A percentile compares a stretch with the other conserved stretches of the same genome.
These are phyloP conservation scores for Lachnellula subtilissima DNA, from an alignment of 2,329 filamentous ascomycete genomes.

Conservation along the genomic window DNA sequence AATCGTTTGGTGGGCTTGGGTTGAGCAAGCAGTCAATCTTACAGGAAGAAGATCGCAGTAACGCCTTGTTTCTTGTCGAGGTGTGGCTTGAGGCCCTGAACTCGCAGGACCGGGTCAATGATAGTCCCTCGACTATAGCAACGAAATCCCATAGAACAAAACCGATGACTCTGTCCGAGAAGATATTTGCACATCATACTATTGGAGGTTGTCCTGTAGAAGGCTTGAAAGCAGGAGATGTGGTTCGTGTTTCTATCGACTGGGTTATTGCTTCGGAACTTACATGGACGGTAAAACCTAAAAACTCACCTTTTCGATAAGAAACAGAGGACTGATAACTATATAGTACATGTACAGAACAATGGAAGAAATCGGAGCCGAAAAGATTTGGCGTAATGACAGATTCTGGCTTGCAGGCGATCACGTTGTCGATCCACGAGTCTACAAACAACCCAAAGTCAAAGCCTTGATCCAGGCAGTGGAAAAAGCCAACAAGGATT, in stretches of 20 bases:
- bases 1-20: no score
- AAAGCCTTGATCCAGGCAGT: conserved; percentile 36
- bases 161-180: conserved; percentile 40
- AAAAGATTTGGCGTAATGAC: conserved; percentile 43
- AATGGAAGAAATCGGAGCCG: conserved; percentile 35
- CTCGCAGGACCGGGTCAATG: background rate
- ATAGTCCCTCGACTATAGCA: background rate
- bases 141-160: conserved; percentile 11
- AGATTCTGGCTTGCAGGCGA: conserved; percentile 47
- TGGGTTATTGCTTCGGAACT: conserved; percentile 43
- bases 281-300: conserved; percentile 33
- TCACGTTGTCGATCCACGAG: conserved; percentile 43
- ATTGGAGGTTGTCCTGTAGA: conserved; percentile 25
- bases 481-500: conserved; percentile 31
- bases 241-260: conserved; percentile 40
- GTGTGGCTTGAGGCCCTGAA: conserved; percentile 10
- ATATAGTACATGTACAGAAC: conserved; percentile 30
- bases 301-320: conserved; percentile 1
- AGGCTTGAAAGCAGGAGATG: conserved; percentile 32
- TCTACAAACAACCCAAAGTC: conserved; percentile 23
- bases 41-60: no score
- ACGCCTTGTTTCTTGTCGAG: no score
- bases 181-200: conserved; percentile 42
- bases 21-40: no score
- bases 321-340: background rate